phyloP scores from a whole-genome alignment of 257 asterid species.

The Solanum phureja region DNA sequence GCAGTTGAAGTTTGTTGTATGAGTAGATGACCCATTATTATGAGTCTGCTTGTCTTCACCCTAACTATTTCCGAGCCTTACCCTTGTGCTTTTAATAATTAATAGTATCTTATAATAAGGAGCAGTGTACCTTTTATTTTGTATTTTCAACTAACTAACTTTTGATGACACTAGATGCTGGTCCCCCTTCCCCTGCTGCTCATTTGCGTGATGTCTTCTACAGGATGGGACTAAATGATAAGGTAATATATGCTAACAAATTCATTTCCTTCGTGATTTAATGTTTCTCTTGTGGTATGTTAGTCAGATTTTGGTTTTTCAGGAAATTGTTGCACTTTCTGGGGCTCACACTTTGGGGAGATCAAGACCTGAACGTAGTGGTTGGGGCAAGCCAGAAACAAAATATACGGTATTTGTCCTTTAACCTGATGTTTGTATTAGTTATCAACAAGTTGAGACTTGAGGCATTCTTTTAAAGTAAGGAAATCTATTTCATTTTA shows the following conservation, averaged over 20 bases:
- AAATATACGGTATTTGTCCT: conserved; percentile 62
- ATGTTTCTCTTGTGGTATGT: not conserved
- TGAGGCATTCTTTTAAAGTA: not conserved
- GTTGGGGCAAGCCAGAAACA: conserved; percentile 98
- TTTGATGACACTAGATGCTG: conserved; percentile 68
- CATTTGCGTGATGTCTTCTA: conserved; percentile 93
- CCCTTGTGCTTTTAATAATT: not conserved
- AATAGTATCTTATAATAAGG: not conserved
- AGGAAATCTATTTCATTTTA: not conserved
- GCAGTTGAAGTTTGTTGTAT: not conserved
- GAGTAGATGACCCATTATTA: not conserved
- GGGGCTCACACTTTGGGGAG: conserved; percentile 98
- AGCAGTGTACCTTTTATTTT: not conserved
- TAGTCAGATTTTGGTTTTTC: conserved; percentile 13
- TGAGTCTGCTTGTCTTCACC: not conserved
- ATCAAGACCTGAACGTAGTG: conserved; percentile 98
- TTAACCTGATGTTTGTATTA: not conserved
- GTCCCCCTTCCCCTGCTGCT: conserved; percentile 93
- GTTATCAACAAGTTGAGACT: not conserved
- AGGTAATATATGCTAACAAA: conserved; percentile 33
- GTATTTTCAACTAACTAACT: conserved; percentile 3
- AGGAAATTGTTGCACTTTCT: conserved; percentile 99
- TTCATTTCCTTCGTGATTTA: not conserved
- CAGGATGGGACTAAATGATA: conserved; percentile 87
- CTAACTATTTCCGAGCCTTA: not conserved